phyloP scores from a whole-genome alignment of 306 rosid genomes.

The Vigna angularis region DNA sequence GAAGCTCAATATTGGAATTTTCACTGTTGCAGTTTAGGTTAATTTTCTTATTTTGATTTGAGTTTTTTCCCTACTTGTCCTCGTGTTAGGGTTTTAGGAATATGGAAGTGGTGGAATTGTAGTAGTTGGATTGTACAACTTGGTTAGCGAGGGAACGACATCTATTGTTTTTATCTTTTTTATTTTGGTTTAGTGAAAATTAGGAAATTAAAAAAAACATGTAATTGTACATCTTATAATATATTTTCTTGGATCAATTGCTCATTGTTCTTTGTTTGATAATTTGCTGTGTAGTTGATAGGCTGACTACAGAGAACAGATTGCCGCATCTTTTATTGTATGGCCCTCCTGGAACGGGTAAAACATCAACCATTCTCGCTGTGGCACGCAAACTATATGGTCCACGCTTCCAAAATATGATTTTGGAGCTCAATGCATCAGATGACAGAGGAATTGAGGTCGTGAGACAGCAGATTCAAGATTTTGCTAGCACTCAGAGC shows the following conservation, averaged over 20 bases:
- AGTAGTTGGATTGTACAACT: background rate
- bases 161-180: background rate
- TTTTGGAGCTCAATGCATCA: conserved; percentile 91
- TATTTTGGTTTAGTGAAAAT: background rate
- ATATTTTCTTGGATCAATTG: background rate
- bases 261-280: conserved; percentile 23
- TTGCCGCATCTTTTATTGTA: conserved; percentile 92
- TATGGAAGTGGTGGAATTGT: conserved; percentile 10
- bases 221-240: background rate
- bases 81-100: conserved; percentile 33
- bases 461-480: conserved; percentile 90
- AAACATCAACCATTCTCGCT: conserved; percentile 93
- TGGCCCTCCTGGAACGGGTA: conserved; percentile 98
- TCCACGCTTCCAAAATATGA: conserved; percentile 73
- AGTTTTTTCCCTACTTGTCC: background rate
- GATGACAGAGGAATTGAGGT: conserved; percentile 98
- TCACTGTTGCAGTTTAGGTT: background rate
- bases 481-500: conserved; percentile 96
- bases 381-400: conserved; percentile 95
- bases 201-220: conserved; percentile 3
- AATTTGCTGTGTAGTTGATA: conserved; percentile 67
- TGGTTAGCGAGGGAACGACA: background rate
- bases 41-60: background rate
- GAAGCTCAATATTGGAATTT: background rate
- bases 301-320: conserved; percentile 85